Evolutionary conservation across 306 rosid species (phyloP).

Genomic region (Malus fusca): DNA sequence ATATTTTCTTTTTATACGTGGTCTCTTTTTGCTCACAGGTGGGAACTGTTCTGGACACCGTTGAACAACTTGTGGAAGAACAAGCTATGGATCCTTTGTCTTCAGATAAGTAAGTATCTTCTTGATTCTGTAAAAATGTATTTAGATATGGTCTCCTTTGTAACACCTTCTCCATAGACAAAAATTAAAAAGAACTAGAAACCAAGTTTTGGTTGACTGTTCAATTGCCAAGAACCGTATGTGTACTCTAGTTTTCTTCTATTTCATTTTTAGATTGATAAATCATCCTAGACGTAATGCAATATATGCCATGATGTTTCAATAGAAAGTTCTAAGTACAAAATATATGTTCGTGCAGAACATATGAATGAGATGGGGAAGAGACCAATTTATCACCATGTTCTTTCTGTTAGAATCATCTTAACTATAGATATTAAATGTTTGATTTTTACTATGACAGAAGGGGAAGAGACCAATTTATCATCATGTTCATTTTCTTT

Average conservation of each 20-base stretch:
- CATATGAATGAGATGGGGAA: not conserved
- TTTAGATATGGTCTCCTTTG: not conserved
- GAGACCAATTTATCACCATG: not conserved
- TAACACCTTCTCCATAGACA: not conserved
- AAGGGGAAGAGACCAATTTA: too few relatives aligned
- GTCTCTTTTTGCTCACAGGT: slow-evolving; percentile 40
- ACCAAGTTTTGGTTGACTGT: not conserved
- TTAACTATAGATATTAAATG: not conserved
- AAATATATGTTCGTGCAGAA: not conserved
- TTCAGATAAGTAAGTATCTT: slow-evolving; percentile 44
- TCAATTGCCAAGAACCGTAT: not conserved
- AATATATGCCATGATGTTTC: not conserved
- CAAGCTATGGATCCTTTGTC: slow-evolving; percentile 57
- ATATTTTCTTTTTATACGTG: not conserved
- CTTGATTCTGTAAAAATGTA: slow-evolving; percentile 3
- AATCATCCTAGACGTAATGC: not conserved
- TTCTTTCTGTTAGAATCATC: not conserved
- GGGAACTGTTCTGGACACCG: slow-evolving; percentile 60
- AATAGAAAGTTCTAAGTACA: not conserved
- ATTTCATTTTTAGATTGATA: not conserved
- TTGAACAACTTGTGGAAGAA: slow-evolving; percentile 75
- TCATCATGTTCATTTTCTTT: too few relatives aligned
- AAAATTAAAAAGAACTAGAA: not conserved
- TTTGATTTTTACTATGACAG: too few relatives aligned
- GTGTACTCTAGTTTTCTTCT: not conserved